Evolutionary conservation across 495 filamentous ascomycete species (phyloP), one percentile per base, ranked within the genome.

Genomic region (Annulohypoxylon maeteangense): DNA sequence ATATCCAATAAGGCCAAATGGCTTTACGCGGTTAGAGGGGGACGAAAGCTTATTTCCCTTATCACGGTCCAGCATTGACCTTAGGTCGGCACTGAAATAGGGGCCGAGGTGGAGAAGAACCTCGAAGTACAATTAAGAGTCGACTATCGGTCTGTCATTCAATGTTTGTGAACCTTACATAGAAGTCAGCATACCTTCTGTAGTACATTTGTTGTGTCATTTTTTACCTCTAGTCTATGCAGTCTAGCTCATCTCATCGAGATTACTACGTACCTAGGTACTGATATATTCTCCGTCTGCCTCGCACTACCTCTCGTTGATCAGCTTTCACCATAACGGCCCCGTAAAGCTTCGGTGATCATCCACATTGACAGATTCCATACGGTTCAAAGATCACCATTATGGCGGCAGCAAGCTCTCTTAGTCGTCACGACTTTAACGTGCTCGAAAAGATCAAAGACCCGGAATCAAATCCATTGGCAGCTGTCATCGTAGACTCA

Each of bases 401-500:
- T 27, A 86, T 89, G 84, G 71, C 82, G 23, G 70, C 82, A 22
- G 70, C 82, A 38, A 61, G 83, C 76, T 75, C 82, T 34, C 88
- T 97, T 27, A 90, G 89, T 60, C 78, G 79, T 25, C 90, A 91
- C 74, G 93, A 96, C 79, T 78, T 88, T 65, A 84, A 88, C 34
- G 87, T 95, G 66, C 88, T 95, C 44, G 82, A 89, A 71, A 90
- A 91, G 58, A 90, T 97, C 77, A 93, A 91, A 74, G 92, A 95
- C 68, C 90, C 91, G 11, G 93, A 94, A 75, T 85, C 88, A 31
- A 87, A 90, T 20, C 88, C 91, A 1, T 72, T 81, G 10, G 74
- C 82, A 1, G 78, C 81, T 0, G 76, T 89, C 22, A 79, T 82
- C 29, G 82, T 94, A 40, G 86, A 90, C 70, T 4, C 81, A 0